phyloP scores from a whole-genome alignment of 2,329 filamentous ascomycete species.

The Penicillium sp. region DNA sequence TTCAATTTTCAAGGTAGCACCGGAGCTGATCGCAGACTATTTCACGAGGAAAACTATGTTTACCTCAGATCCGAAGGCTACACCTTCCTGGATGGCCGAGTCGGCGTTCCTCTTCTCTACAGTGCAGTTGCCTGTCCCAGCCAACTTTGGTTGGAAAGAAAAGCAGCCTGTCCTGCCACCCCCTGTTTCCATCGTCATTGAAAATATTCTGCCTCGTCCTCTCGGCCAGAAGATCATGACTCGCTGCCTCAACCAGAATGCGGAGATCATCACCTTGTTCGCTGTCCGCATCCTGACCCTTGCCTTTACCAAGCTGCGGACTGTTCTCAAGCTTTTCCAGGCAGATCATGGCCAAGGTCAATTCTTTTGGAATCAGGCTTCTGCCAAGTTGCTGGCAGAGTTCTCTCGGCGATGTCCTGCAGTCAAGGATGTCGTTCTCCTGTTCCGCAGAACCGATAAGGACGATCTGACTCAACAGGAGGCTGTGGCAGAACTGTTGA shows the following conservation, averaged over 20 bases:
- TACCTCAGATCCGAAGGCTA: slow-evolving; percentile 84
- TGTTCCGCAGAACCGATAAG: slow-evolving; percentile 65
- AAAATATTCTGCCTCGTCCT: slow-evolving; percentile 80
- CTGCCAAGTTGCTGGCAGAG: slow-evolving; percentile 63
- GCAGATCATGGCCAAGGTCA: slow-evolving; percentile 45
- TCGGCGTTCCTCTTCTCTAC: slow-evolving; percentile 81
- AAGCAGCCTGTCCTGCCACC: slow-evolving; percentile 67
- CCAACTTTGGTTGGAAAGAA: slow-evolving; percentile 64
- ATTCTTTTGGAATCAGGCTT: slow-evolving; percentile 65
- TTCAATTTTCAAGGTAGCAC: slow-evolving; percentile 72
- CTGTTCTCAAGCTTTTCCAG: slow-evolving; percentile 59
- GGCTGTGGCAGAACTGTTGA: slow-evolving; percentile 70
- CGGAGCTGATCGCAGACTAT: slow-evolving; percentile 84
- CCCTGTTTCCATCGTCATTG: slow-evolving; percentile 71
- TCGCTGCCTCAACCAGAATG: slow-evolving; percentile 73
- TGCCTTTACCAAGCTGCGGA: slow-evolving; percentile 72
- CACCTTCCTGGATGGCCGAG: slow-evolving; percentile 92
- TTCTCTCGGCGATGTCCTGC: slow-evolving; percentile 76
- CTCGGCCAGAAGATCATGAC: slow-evolving; percentile 74
- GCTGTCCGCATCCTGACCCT: slow-evolving; percentile 73
- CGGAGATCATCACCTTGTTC: slow-evolving; percentile 78
- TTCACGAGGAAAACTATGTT: slow-evolving; percentile 77
- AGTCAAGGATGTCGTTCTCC: slow-evolving; percentile 73
- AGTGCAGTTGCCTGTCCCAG: slow-evolving; percentile 69
- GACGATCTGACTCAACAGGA: slow-evolving; percentile 73